Evolutionary conservation across 2,329 filamentous ascomycete genomes (phyloP).

Genomic region (Pseudogymnoascus sp.): DNA sequence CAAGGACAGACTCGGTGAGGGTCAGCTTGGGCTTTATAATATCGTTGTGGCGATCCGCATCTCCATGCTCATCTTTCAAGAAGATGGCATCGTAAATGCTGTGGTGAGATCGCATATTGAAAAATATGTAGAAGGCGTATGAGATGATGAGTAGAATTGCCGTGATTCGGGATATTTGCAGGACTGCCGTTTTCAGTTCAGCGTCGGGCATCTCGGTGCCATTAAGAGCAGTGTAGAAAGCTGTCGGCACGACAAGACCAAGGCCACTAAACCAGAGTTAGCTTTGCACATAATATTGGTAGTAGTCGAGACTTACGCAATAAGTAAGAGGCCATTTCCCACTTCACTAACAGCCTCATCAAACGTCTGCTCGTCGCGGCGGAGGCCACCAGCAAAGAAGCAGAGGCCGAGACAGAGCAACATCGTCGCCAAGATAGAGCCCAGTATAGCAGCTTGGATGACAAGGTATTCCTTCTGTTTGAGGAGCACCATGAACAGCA

Average conservation of each 20-base stretch:
- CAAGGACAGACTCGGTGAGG: slow-evolving; percentile 62
- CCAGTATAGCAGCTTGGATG: slow-evolving; percentile 75
- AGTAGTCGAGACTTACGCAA: slow-evolving; percentile 53
- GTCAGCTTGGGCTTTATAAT: slow-evolving; percentile 60
- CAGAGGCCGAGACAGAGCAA: slow-evolving; percentile 72
- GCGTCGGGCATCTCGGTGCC: slow-evolving; percentile 27
- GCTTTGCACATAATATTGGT: neutral
- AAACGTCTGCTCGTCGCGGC: slow-evolving; percentile 61
- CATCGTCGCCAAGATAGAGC: slow-evolving; percentile 75
- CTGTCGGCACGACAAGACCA: slow-evolving; percentile 36
- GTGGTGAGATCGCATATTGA: slow-evolving; percentile 71
- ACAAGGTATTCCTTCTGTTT: slow-evolving; percentile 51
- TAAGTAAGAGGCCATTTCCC: slow-evolving; percentile 67
- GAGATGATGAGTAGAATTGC: slow-evolving; percentile 63
- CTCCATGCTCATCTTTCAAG: slow-evolving; percentile 59
- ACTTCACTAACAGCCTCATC: slow-evolving; percentile 71
- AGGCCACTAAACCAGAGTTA: slow-evolving; percentile 34
- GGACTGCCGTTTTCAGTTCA: slow-evolving; percentile 44
- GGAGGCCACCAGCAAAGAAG: slow-evolving; percentile 69
- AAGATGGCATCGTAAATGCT: slow-evolving; percentile 69
- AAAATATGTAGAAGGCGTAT: slow-evolving; percentile 60
- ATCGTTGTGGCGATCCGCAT: slow-evolving; percentile 57
- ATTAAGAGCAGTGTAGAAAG: slow-evolving; percentile 43
- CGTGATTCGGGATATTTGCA: slow-evolving; percentile 63
- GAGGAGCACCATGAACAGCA: slow-evolving; percentile 73